Percentiles rank a stretch among this genome's conserved stretches.
These are phyloP conservation scores for Gautieria morchelliformis DNA, from an alignment of 768 basidiomycete species.

Conservation along the genomic window DNA sequence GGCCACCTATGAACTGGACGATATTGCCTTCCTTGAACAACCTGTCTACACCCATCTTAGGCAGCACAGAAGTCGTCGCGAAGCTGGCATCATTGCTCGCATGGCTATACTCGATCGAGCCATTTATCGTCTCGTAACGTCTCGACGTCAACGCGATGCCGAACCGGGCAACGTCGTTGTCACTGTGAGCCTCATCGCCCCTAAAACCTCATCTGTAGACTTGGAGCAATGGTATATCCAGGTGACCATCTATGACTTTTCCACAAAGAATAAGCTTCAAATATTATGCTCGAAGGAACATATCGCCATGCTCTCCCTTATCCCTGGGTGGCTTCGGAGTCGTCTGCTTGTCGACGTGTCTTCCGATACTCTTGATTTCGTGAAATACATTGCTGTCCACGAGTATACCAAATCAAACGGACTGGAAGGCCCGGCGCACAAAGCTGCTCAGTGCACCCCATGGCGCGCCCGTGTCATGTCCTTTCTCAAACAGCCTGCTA, in stretches of 20 bases:
- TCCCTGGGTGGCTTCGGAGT: constrained; percentile 36
- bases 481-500: neutral
- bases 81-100: constrained; percentile 16
- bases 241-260: neutral
- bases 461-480: constrained; percentile 33
- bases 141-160: neutral
- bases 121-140: constrained; percentile 14
- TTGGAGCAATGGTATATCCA: constrained; percentile 22
- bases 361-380: constrained; percentile 13
- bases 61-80: constrained; percentile 22
- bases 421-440: constrained; percentile 29
- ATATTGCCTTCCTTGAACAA: constrained; percentile 20
- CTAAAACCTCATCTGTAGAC: constrained; percentile 17
- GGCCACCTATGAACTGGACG: constrained; percentile 29
- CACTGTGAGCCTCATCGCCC: constrained; percentile 17
- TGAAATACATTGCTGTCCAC: constrained; percentile 34
- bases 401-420: constrained; percentile 28
- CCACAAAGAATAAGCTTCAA: neutral
- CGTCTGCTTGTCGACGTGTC: constrained; percentile 26
- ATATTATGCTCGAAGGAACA: constrained; percentile 14
- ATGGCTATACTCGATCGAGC: constrained; percentile 27
- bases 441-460: constrained; percentile 31
- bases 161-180: constrained; percentile 16
- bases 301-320: constrained; percentile 27
- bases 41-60: constrained; percentile 26